phyloP scores from a whole-genome alignment of 2,329 filamentous ascomycete genomes.

The Scedosporium dehoogii region DNA sequence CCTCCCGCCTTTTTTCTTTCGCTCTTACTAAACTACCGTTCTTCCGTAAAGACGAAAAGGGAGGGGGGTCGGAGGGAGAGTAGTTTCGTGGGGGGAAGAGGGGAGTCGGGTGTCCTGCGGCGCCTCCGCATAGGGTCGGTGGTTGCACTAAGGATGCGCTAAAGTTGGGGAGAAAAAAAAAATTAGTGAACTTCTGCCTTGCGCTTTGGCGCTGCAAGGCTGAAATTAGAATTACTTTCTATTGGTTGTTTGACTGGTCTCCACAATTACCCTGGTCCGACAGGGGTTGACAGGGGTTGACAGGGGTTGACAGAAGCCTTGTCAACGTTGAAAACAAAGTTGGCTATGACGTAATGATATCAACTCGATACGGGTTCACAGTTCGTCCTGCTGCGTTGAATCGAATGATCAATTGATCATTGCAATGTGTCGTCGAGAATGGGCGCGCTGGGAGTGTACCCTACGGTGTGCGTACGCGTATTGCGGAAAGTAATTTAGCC shows the following conservation, averaged over 20 bases:
- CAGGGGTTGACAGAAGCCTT: neutral
- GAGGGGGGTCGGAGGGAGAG: neutral
- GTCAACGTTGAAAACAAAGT: too few species aligned
- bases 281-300: neutral
- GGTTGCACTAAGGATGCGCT: constrained; percentile 35
- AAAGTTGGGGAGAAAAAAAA: constrained; percentile 15
- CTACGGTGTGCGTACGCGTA: too few species aligned
- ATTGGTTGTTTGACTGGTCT: neutral
- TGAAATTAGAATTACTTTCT: neutral
- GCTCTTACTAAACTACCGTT: neutral
- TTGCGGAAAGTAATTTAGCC: too few species aligned
- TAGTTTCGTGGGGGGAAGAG: neutral
- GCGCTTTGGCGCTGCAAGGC: neutral
- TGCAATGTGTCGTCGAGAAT: too few species aligned
- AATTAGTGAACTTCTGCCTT: constrained; percentile 16
- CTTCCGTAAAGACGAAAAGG: neutral
- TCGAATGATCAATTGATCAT: too few species aligned
- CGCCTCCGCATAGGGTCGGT: constrained; percentile 12
- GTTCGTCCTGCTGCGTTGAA: too few species aligned
- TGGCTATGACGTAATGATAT: too few species aligned
- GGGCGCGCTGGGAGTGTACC: too few species aligned
- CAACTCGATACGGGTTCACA: too few species aligned
- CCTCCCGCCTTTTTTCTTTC: neutral
- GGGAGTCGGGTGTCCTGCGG: neutral
- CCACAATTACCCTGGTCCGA: neutral